Evolutionary conservation across 2,329 filamentous ascomycete genomes (phyloP), one percentile per base, ranked within the genome.

Genomic region (Aspergillus costaricaensis): DNA sequence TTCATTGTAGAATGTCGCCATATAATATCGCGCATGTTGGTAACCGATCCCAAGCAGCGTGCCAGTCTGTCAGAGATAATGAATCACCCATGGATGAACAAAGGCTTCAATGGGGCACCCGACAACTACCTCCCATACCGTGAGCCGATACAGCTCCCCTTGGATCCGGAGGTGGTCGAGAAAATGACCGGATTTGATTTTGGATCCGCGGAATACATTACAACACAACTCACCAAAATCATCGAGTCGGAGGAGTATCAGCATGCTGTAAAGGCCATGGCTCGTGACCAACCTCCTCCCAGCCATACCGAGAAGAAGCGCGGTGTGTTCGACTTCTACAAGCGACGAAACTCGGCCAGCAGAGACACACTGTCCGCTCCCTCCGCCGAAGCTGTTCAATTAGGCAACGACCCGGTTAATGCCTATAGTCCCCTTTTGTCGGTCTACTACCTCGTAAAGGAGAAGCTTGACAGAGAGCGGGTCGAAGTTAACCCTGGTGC

Each of bases 181-280:
- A 93, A 91, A 68, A 99, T 99, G 95, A 96, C 92, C 23, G 95
- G 95, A 2, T 99, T 99, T 75, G 96, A 98, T 75, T 99, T 98
- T 79, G 95, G 95, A 0, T 85, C 91, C 0, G 85, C 92, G 1
- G 92, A 97, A 56, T 86, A 86, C 59, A 97, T 99, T 72, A 88
- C 86, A 59, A 81, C 86, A 2, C 91, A 97, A 72, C 84, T 99
- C 47, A 91, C 88, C 9, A 91, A 90, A 64, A 86, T 93, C n/a
- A 85, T 99, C 62, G 91, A 96, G 69, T 97, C 93, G 0, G 92
- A 96, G 6, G 94, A 98, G 43, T 99, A 99, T 68, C 92, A 96
- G 70, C 87, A 88, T 60, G 92, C 92, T 5, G 83, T 96, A n/a
- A 86, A 87, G 58, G 79, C 88, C 12, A 85, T 87, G 87, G 69